Conservation (phyloP, 2,329 filamentous ascomycete genomes). For the Talaromyces funiculosus region DNA sequence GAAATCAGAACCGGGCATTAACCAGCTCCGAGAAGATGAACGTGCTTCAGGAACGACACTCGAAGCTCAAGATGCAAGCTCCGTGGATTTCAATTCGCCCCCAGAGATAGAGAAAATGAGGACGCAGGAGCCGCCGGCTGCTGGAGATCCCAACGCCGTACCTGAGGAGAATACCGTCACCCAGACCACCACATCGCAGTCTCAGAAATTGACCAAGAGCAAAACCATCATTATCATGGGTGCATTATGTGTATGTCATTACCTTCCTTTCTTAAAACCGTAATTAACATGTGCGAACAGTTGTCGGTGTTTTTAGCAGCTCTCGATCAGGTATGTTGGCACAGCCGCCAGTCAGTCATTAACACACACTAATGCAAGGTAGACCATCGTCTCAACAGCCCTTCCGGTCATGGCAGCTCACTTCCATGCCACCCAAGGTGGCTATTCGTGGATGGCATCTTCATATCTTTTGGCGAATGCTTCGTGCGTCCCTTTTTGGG, state of each 20-base stretch:
- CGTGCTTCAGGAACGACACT: conserved; percentile 8
- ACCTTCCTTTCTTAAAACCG: no score
- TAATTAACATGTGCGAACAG: conserved; percentile 20
- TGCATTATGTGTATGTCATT: conserved; percentile 34
- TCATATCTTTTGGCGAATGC: conserved; percentile 44
- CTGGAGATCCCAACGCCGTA: not conserved
- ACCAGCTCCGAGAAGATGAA: not conserved
- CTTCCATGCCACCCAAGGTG: conserved; percentile 39
- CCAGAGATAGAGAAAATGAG: not conserved
- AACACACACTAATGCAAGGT: conserved; percentile 1
- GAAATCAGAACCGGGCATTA: not conserved
- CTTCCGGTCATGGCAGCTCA: conserved; percentile 40
- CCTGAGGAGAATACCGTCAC: conserved; percentile 4
- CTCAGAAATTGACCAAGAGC: conserved; percentile 35
- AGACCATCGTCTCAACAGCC: conserved; percentile 43
- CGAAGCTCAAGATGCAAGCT: not conserved
- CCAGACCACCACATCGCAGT: conserved; percentile 29
- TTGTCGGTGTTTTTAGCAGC: conserved; percentile 57
- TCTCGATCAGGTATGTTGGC: conserved; percentile 48
- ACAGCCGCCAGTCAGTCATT: not conserved
- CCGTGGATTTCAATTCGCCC: not conserved
- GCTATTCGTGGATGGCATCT: conserved; percentile 46
- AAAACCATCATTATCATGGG: conserved; percentile 38
- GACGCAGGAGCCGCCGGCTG: not conserved
- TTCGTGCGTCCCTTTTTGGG: conserved; percentile 53